Evolutionary conservation across 768 basidiomycete genomes (phyloP).

Genomic region (Rhodotorula graminis): DNA sequence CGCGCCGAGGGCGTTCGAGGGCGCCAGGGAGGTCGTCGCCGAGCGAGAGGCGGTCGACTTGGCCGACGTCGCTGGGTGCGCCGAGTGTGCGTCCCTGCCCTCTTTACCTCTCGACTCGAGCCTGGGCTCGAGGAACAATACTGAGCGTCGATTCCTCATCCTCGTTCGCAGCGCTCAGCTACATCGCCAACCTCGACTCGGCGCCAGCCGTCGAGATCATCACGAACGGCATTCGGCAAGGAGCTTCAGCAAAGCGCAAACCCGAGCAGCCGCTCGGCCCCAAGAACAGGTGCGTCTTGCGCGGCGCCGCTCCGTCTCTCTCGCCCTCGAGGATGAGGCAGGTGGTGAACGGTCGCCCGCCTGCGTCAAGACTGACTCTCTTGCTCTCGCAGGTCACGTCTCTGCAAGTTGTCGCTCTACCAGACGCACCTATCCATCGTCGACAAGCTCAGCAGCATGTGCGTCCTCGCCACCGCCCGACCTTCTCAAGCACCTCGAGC

Average conservation of each 20-base stretch:
- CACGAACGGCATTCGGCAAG: conserved; percentile 74
- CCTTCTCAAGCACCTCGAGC: background rate
- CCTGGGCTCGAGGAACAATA: too few relatives aligned
- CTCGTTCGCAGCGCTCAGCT: background rate
- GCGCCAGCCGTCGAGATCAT: conserved; percentile 65
- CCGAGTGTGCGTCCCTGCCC: conserved; percentile 11
- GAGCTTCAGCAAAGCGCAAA: conserved; percentile 61
- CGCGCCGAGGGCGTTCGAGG: background rate
- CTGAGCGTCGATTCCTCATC: background rate
- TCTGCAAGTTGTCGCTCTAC: conserved; percentile 26
- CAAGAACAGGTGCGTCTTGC: conserved; percentile 57
- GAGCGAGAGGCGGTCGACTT: background rate
- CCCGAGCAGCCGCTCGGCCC: conserved; percentile 53
- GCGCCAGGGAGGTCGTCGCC: conserved; percentile 7
- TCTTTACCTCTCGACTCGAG: too few relatives aligned
- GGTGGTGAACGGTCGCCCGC: too few relatives aligned
- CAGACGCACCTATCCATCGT: background rate
- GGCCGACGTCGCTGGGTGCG: conserved; percentile 12
- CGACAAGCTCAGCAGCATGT: background rate
- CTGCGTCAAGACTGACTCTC: too few relatives aligned
- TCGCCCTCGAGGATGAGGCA: background rate
- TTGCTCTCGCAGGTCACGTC: conserved; percentile 6
- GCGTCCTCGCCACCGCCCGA: background rate
- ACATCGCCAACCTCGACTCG: background rate
- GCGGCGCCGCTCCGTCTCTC: too few relatives aligned